phyloP scores from a whole-genome alignment of 2,329 filamentous ascomycete species.

The Fusarium anthophilum region DNA sequence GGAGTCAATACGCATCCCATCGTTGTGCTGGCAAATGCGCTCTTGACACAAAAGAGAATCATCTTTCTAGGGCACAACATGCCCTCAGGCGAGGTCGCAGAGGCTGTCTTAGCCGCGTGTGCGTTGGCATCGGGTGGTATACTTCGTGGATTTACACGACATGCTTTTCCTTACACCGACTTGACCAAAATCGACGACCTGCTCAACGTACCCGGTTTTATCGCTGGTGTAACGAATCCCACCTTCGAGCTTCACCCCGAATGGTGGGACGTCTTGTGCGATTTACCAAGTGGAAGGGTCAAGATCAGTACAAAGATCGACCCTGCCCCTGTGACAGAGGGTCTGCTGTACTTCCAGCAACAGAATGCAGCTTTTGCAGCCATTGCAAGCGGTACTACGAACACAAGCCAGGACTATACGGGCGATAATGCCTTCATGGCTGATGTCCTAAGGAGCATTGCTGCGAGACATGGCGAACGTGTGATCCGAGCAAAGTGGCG shows the following conservation, averaged over 20 bases:
- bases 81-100: slow-evolving; percentile 93
- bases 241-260: slow-evolving; percentile 94
- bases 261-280: slow-evolving; percentile 98
- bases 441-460: slow-evolving; percentile 83
- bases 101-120: slow-evolving; percentile 97
- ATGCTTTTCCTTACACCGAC: slow-evolving; percentile 98
- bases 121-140: slow-evolving; percentile 91
- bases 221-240: slow-evolving; percentile 96
- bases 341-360: slow-evolving; percentile 86
- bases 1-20: slow-evolving; percentile 92
- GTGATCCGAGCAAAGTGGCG: slow-evolving; percentile 93
- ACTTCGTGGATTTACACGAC: slow-evolving; percentile 91
- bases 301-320: slow-evolving; percentile 94
- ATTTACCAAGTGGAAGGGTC: slow-evolving; percentile 89
- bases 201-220: slow-evolving; percentile 94
- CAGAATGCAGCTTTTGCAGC: slow-evolving; percentile 69
- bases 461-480: slow-evolving; percentile 85
- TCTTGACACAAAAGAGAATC: slow-evolving; percentile 94
- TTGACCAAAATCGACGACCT: slow-evolving; percentile 97
- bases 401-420: slow-evolving; percentile 72
- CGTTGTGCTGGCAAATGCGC: slow-evolving; percentile 91
- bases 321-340: slow-evolving; percentile 81
- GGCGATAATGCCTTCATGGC: slow-evolving; percentile 92
- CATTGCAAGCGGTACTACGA: slow-evolving; percentile 55
- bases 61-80: slow-evolving; percentile 96